Base-by-base conservation (phyloP, 768 basidiomycete species). In the Serpula lacrymans region DNA sequence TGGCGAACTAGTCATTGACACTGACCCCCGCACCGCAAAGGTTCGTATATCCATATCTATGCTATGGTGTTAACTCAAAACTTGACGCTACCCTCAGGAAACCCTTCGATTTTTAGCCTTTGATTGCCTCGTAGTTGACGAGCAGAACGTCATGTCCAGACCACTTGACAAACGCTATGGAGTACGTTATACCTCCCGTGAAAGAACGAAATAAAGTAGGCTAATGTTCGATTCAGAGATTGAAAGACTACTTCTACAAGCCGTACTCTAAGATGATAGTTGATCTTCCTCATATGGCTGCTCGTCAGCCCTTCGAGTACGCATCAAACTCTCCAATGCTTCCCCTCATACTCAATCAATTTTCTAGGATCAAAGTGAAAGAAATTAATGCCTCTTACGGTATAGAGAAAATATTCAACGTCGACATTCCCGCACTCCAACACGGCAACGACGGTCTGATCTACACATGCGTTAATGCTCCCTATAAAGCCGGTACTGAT, bases 391-490 rank as follows among this genome's bases (percentile, higher is more conserved):
- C 84, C 27, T 90, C 95, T 7, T 98, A 99, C 53, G 79, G 82
- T 41, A 80, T 93, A 38, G 84, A 90, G 39, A 80, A 86, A 42
- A 91, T 98, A 11, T 87, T 98, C 54, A 70, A 72, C 22, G 70
- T 84, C 36, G 87, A 93, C 46, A 84, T 99, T 33, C 89, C 93
- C 5, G 71, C 70, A 11, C 67, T 98, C 5, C 84, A 91, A 49
- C 96, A 99, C 54, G 92, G 81, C 4, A 94, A 87, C 47, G 96
- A 99, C 52, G 96, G 96, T 0, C 78, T 99, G 42, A 95, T 99
- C 52, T 99, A 97, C 59, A 98, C 96, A 1, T 87, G 88, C 52
- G 89, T 86, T 8, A 85, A 76, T 56, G 78, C 91, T 5, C 78
- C 80, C 0, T 99, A 99, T 52, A 70, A 71, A 8, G 51, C 80